These are phyloP conservation scores for Nicotiana knightiana DNA, from an alignment of 257 asterid genomes.

Conservation along the genomic window DNA sequence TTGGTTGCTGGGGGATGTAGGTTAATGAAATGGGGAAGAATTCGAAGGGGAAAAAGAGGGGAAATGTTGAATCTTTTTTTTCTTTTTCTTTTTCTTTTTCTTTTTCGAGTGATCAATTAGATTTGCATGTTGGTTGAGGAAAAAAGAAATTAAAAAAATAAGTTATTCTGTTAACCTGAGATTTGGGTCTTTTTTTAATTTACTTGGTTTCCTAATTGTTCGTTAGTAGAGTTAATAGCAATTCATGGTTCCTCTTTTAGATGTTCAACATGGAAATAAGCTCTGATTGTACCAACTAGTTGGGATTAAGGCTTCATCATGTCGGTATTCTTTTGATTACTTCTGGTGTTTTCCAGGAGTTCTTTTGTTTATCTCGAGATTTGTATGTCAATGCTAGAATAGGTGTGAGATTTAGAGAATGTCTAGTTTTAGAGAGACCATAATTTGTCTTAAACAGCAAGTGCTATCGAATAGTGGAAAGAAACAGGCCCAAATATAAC, in stretches of 20 bases:
- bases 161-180: background rate
- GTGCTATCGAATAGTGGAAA: background rate
- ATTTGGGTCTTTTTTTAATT: background rate
- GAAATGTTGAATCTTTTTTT: background rate
- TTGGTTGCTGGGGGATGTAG: constrained; percentile 18
- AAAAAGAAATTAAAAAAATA: no score
- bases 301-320: background rate
- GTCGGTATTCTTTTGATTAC: background rate
- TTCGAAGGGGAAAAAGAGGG: no score
- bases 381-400: background rate
- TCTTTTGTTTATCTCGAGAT: background rate
- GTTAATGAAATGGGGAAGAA: background rate
- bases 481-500: background rate
- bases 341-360: background rate
- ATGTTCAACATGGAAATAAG: background rate
- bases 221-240: background rate
- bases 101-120: background rate
- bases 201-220: background rate
- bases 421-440: background rate
- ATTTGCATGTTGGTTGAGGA: no score
- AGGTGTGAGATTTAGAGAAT: background rate
- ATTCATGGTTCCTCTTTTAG: background rate
- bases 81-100: no score
- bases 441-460: background rate
- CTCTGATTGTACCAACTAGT: background rate